A percentile compares a stretch with the other conserved stretches of the same genome.
Evolutionary conservation across 371 early-diverging fungal species (phyloP).

Genomic region (Apophysomyces elegans): DNA sequence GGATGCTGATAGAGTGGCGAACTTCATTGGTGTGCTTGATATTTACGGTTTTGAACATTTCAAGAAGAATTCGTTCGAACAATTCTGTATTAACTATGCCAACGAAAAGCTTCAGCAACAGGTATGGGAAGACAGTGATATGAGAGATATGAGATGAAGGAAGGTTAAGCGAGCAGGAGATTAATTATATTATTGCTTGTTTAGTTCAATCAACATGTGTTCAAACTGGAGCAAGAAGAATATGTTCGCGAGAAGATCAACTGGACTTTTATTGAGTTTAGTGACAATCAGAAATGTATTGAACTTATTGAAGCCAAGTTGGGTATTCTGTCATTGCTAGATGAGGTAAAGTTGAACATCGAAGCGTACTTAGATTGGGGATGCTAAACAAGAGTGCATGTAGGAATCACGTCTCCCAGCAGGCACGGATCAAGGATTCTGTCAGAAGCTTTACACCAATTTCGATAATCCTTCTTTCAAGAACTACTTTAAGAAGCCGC

Average conservation of each 20-base stretch:
- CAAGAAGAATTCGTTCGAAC: slow-evolving; percentile 98
- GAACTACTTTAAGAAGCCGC: slow-evolving; percentile 87
- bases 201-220: slow-evolving; percentile 66
- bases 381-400: not conserved
- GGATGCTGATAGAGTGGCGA: slow-evolving; percentile 41
- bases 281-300: slow-evolving; percentile 99
- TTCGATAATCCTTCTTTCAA: slow-evolving; percentile 71
- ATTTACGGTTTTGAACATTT: slow-evolving; percentile 98
- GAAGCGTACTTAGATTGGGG: not conserved
- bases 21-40: slow-evolving; percentile 96
- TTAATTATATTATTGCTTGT: not conserved
- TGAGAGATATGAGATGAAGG: not conserved
- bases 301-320: slow-evolving; percentile 95
- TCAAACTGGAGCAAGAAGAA: slow-evolving; percentile 95
- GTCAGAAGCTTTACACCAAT: slow-evolving; percentile 85
- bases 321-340: slow-evolving; percentile 94
- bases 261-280: slow-evolving; percentile 95
- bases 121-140: slow-evolving; percentile 11
- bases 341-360: slow-evolving; percentile 73
- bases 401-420: slow-evolving; percentile 88
- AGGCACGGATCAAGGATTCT: slow-evolving; percentile 81
- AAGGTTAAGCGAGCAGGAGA: too few species aligned
- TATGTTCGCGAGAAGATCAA: slow-evolving; percentile 93
- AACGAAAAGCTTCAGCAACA: slow-evolving; percentile 98
- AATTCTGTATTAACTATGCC: slow-evolving; percentile 99